A percentile compares a stretch with the other conserved stretches of the same genome.
These are phyloP conservation scores for Aspergillus baeticus DNA, from an alignment of 495 filamentous ascomycete genomes.

Conservation along the genomic window DNA sequence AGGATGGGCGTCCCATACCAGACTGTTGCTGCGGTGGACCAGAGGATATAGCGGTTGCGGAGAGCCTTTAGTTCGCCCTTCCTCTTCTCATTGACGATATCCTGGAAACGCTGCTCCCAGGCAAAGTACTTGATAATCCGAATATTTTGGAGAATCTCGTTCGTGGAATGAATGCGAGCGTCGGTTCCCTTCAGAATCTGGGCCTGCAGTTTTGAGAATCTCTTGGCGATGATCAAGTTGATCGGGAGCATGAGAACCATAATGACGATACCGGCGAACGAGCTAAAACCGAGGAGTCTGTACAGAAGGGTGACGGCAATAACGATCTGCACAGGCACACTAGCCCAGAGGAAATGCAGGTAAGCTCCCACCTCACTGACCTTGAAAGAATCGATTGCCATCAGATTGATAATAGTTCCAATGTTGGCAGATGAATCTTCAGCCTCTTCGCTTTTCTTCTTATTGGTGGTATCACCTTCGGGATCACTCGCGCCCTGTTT, in stretches of 20 bases:
- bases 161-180: constrained; percentile 93
- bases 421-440: constrained; percentile 77
- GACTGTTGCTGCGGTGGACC: constrained; percentile 85
- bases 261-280: constrained; percentile 88
- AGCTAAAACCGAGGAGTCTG: constrained; percentile 84
- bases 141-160: constrained; percentile 96
- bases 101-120: constrained; percentile 91
- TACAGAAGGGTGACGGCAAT: constrained; percentile 79
- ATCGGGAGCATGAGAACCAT: constrained; percentile 87
- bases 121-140: constrained; percentile 99
- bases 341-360: constrained; percentile 84
- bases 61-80: constrained; percentile 73
- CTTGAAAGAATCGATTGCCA: constrained; percentile 99
- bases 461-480: constrained; percentile 31
- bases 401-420: constrained; percentile 97
- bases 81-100: constrained; percentile 85
- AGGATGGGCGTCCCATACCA: constrained; percentile 96
- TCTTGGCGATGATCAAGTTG: constrained; percentile 81
- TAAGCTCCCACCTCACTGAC: constrained; percentile 91
- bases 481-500: constrained; percentile 46
- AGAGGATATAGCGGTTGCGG: constrained; percentile 81
- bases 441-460: constrained; percentile 40
- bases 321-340: constrained; percentile 77
- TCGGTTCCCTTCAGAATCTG: constrained; percentile 92
- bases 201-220: constrained; percentile 82